Evolutionary conservation across 257 asterid species (phyloP), one percentile per base, ranked within the genome.

Genomic region (Paraleonurus japonicus): DNA sequence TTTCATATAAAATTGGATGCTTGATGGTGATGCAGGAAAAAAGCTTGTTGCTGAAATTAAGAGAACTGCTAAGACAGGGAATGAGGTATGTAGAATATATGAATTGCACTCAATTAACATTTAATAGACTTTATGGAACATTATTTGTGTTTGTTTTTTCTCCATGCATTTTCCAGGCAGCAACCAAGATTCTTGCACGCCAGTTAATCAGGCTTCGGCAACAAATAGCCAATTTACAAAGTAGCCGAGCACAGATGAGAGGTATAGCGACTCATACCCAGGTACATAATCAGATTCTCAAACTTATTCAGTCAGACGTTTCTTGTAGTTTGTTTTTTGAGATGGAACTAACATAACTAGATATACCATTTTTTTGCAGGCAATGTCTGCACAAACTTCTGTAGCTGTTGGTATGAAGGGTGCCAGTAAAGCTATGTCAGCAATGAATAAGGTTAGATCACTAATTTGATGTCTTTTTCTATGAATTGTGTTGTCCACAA

Each of bases 211-310:
- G 98, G 85, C 91, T 94, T 71, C 88, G 96, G 71, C 97, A 90
- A 69, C 98, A 94, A 81, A 87, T 94, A 80, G 89, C 95, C 35
- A 94, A 87, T 72, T 85, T 94, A 81, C 98, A 94, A 77, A 81
- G 95, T 62, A 89, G 97, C 83, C 95, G 96, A 64, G 96, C 97
- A 71, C 98, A 94, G 79, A 87, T 91, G 92, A 86, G 98, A 80
- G 98, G 98, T 59, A 83, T 94, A 19, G 90, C 95, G 0, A 90
- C 96, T 70, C 95, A 92, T 79, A 94, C 97, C 11, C 98, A 90
- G 97, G 98, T 90, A 82, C 53, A 28, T 61, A 12, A 32, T 61
- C 41, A 28, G 73, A 70, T 73, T 33, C 23, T 59, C 55, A 12
- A 16, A 45, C 23, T n/a, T n/a, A n/a, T n/a, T 58, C 47, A 23